Base-by-base conservation (phyloP, 805 yeast genomes). In the Yamadazyma nakazawae region DNA sequence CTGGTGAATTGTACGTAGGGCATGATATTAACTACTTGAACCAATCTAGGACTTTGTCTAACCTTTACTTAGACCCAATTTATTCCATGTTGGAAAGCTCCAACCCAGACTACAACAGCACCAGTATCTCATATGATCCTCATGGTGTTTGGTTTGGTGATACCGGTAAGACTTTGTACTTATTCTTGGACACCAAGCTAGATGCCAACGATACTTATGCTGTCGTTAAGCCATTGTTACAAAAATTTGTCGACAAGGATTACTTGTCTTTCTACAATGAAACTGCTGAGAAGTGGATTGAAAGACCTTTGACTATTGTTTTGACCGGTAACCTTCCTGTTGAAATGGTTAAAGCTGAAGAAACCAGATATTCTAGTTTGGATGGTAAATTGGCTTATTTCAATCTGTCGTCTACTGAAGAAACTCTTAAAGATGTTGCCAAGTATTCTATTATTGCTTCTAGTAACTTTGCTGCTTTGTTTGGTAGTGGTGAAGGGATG, bases 291-390 rank as follows among this genome's bases (percentile, higher is more conserved):
- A 52, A 59, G 18, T 59, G 75, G 49, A 60, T 60, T 2, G 61
- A 67, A 38, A 83, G 83, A 1, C 88, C 89, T 5, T 50, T 85
- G 10, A 78, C 87, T 0, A 68, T 85, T 7, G 74, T 85, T 6
- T 72, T 83, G 32, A 85, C 90, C 0, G 94, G 94, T 1, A 74
- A 81, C 53, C 71, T 78, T 24, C 89, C 90, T 1, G 55, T 63
- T 34, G 76, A 67, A 14, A 46, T 55, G 8, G 61, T 69, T 2
- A 53, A 55, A 39, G 50, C 42, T 14, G 67, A 64, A 40, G 52
- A 52, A 11, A 47, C 47, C 5, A 50, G 72, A 24, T 68, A 71
- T 62, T 56, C 71, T 42, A 82, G 79, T 52, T 65, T 67, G 35
- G 88, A 82, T 58, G 85, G 78, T 5, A 79, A 81, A 2, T 65